Percentiles rank a stretch among this genome's conserved stretches.
Evolutionary conservation across 192 early-diverging fungal genomes (phyloP).

Genomic region (Mortierella hygrophila): DNA sequence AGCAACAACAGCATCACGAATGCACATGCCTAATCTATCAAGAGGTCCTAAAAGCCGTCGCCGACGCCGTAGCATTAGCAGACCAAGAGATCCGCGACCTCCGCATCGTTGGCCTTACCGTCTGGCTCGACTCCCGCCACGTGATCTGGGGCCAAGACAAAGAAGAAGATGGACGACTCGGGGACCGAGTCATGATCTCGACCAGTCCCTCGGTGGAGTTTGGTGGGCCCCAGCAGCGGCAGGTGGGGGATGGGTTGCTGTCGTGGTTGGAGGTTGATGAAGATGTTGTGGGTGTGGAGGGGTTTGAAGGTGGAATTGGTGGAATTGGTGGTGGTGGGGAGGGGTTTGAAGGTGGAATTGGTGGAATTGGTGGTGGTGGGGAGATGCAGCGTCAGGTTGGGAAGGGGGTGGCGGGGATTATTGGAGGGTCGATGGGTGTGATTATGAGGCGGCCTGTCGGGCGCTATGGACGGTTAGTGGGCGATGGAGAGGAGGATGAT

Average conservation of each 20-base stretch:
- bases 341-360: neutral
- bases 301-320: neutral
- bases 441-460: conserved; percentile 46
- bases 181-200: conserved; percentile 42
- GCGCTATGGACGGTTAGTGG: conserved; percentile 26
- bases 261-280: conserved; percentile 27
- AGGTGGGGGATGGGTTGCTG: conserved; percentile 26
- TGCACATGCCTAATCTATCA: conserved; percentile 30
- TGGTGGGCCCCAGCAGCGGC: neutral
- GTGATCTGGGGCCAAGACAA: conserved; percentile 34
- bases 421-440: conserved; percentile 36
- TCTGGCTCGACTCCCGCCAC: conserved; percentile 41
- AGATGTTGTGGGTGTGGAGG: neutral
- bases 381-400: neutral
- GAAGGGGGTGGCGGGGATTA: conserved; percentile 24
- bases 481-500: conserved; percentile 36
- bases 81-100: conserved; percentile 41
- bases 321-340: too few relatives aligned
- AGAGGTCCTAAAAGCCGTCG: conserved; percentile 22
- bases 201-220: neutral
- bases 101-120: conserved; percentile 23
- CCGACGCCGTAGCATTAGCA: conserved; percentile 32
- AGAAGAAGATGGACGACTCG: conserved; percentile 38
- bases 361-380: too few relatives aligned
- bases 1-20: neutral